These are phyloP conservation scores for Cetradonia linearis DNA, from an alignment of 495 filamentous ascomycete genomes.

Conservation along the genomic window DNA sequence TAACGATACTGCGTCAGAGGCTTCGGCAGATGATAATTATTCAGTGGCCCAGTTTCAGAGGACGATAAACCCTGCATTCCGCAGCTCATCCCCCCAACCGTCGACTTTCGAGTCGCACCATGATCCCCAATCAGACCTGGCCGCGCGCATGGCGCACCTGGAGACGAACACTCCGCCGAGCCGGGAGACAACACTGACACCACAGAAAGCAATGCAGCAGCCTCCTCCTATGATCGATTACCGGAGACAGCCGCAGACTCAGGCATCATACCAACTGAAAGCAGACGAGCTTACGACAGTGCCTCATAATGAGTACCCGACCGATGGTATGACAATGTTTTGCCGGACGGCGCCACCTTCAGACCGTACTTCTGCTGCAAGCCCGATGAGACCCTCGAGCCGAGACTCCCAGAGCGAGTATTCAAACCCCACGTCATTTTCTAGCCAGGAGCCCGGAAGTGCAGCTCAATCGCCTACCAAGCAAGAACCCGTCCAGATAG, in stretches of 20 bases:
- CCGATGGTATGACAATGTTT: slow-evolving; percentile 98
- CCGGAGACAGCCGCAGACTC: slow-evolving; percentile 26
- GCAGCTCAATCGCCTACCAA: slow-evolving; percentile 61
- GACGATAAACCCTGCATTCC: slow-evolving; percentile 88
- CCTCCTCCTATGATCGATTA: slow-evolving; percentile 40
- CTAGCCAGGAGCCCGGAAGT: slow-evolving; percentile 63
- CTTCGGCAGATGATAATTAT: slow-evolving; percentile 74
- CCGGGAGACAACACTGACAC: slow-evolving; percentile 45
- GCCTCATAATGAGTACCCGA: slow-evolving; percentile 88
- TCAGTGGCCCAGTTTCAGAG: slow-evolving; percentile 92
- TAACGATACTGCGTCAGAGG: slow-evolving; percentile 69
- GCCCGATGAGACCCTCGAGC: slow-evolving; percentile 68
- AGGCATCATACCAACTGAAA: slow-evolving; percentile 41
- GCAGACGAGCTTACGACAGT: slow-evolving; percentile 57
- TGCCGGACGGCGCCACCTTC: slow-evolving; percentile 80
- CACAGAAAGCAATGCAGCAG: slow-evolving; percentile 41
- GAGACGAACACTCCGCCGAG: slow-evolving; percentile 38
- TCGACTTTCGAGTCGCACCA: slow-evolving; percentile 85
- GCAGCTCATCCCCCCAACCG: slow-evolving; percentile 79
- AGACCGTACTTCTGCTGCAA: slow-evolving; percentile 68
- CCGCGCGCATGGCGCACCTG: slow-evolving; percentile 50
- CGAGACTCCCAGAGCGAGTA: slow-evolving; percentile 87
- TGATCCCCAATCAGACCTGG: slow-evolving; percentile 63
- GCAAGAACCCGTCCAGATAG: slow-evolving; percentile 40
- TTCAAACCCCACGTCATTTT: slow-evolving; percentile 82